Conservation (phyloP, 2,329 filamentous ascomycete species). For the Gremmenia infestans region DNA sequence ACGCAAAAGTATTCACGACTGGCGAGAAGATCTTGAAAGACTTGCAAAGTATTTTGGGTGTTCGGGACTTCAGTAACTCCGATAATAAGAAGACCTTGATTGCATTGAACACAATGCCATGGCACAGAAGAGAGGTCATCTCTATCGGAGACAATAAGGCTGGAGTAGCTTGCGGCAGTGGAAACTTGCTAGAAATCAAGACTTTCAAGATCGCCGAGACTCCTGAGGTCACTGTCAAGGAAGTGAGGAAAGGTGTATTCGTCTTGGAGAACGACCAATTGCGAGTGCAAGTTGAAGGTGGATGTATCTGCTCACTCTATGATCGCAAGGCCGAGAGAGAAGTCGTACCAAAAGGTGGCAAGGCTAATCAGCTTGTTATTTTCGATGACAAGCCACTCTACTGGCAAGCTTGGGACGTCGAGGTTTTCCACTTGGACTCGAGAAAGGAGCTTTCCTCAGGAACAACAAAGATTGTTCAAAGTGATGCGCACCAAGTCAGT, state of each 20-base stretch:
- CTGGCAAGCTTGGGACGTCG: conserved; percentile 98
- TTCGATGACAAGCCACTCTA: conserved; percentile 97
- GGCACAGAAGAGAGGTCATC: conserved; percentile 72
- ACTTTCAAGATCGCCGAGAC: conserved; percentile 43
- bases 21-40: conserved; percentile 68
- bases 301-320: conserved; percentile 78
- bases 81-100: conserved; percentile 45
- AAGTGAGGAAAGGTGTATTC: conserved; percentile 58
- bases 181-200: conserved; percentile 47
- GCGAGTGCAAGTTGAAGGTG: conserved; percentile 65
- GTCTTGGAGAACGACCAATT: conserved; percentile 76
- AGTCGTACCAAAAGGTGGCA: conserved; percentile 65
- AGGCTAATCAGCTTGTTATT: conserved; percentile 87
- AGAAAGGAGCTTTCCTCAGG: conserved; percentile 68
- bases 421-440: conserved; percentile 90
- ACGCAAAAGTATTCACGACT: conserved; percentile 74
- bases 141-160: conserved; percentile 49
- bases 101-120: conserved; percentile 81
- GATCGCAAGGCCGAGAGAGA: conserved; percentile 72
- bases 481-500: conserved; percentile 70
- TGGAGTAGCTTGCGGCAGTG: conserved; percentile 53
- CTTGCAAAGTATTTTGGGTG: conserved; percentile 62
- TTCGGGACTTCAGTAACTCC: conserved; percentile 43
- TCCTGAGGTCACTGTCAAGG: conserved; percentile 47
- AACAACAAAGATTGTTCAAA: conserved; percentile 66